These are phyloP conservation scores for Hericium rajendrae DNA, from an alignment of 768 basidiomycete genomes.

Conservation along the genomic window DNA sequence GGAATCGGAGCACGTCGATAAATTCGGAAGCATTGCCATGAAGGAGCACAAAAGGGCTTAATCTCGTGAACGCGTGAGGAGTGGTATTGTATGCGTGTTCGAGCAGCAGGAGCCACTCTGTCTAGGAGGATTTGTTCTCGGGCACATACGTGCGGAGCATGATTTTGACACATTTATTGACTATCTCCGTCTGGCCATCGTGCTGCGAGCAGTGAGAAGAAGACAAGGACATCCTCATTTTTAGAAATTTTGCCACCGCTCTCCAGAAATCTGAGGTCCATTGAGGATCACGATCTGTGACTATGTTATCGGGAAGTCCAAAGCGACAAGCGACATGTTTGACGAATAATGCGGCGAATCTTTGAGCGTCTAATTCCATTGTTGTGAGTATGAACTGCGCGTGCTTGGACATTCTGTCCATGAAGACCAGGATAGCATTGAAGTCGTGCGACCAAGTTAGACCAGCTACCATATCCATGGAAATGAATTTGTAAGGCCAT, in stretches of 20 bases:
- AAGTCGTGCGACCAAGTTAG: slow-evolving; percentile 7
- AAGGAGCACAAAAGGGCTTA: slow-evolving; percentile 3
- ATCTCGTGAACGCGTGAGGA: slow-evolving; percentile 7
- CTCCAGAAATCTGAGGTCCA: slow-evolving; percentile 4
- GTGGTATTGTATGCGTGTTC: slow-evolving; percentile 11
- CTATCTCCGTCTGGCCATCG: slow-evolving; percentile 1
- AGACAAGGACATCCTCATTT: neutral
- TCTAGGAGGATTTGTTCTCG: neutral
- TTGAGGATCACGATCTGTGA: neutral
- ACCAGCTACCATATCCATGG: slow-evolving; percentile 2
- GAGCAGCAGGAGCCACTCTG: neutral
- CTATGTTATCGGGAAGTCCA: neutral
- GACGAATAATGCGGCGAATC: slow-evolving; percentile 6
- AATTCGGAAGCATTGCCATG: neutral
- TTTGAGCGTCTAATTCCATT: slow-evolving; percentile 1
- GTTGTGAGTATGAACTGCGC: slow-evolving; percentile 19
- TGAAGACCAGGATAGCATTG: slow-evolving; percentile 10
- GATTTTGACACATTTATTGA: neutral
- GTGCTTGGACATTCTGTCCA: slow-evolving; percentile 21
- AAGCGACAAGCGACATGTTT: slow-evolving; percentile 1
- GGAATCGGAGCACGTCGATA: neutral
- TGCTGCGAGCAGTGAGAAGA: neutral
- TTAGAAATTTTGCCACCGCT: neutral
- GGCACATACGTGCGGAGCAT: neutral
- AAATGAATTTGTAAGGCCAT: slow-evolving; percentile 8